phyloP scores from a whole-genome alignment of 2,329 filamentous ascomycete species.

The Chaetomiaceae sp. region DNA sequence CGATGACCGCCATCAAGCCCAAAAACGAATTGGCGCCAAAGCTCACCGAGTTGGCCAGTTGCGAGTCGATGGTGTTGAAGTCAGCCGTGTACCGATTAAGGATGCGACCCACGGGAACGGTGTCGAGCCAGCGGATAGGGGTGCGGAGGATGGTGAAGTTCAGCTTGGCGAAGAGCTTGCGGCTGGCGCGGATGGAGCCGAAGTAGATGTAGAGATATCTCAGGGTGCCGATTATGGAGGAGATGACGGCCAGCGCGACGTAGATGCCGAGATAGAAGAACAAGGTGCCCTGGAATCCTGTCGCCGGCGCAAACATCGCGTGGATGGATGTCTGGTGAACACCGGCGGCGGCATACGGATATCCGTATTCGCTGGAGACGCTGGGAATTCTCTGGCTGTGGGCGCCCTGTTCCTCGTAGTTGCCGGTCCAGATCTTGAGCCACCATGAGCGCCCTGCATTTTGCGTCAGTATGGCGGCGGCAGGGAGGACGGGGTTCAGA shows the following conservation, averaged over 20 bases:
- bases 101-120: conserved; percentile 70
- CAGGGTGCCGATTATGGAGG: conserved; percentile 56
- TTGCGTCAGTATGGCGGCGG: conserved; percentile 6
- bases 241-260: conserved; percentile 52
- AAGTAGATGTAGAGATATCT: conserved; percentile 60
- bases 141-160: conserved; percentile 65
- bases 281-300: conserved; percentile 39
- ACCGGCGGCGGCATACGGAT: conserved; percentile 43
- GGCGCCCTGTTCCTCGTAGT: conserved; percentile 34
- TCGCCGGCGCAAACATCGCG: conserved; percentile 29
- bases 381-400: conserved; percentile 25
- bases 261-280: conserved; percentile 67
- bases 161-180: conserved; percentile 61
- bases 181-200: conserved; percentile 66
- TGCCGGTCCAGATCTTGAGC: conserved; percentile 58
- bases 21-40: conserved; percentile 58
- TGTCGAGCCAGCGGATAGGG: conserved; percentile 76
- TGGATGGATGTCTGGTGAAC: conserved; percentile 45
- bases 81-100: conserved; percentile 76
- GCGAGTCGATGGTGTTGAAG: conserved; percentile 68
- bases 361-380: conserved; percentile 34
- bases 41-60: conserved; percentile 58
- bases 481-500: too few species aligned
- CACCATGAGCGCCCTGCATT: conserved; percentile 54
- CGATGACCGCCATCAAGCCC: conserved; percentile 59